These are phyloP conservation scores for Xylaria sp. DNA, from an alignment of 2,329 filamentous ascomycete species.

Conservation along the genomic window DNA sequence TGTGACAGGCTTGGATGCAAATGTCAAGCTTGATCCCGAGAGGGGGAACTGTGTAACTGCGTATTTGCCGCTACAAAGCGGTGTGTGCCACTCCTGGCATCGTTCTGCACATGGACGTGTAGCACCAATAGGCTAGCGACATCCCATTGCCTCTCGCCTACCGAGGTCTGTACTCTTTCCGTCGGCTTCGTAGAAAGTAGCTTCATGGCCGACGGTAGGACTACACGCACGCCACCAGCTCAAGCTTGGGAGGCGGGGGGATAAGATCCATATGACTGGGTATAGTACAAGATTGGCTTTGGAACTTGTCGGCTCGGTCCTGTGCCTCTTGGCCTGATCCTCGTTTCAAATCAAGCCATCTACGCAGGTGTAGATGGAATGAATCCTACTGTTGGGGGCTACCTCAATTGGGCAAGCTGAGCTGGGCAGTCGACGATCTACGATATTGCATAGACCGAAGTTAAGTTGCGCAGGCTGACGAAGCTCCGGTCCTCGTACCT, in stretches of 20 bases:
- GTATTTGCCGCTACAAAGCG: conserved; percentile 18
- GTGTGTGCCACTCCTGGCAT: conserved; percentile 3
- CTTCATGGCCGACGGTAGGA: not conserved
- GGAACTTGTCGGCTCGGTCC: conserved; percentile 7
- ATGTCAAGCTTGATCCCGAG: conserved; percentile 4
- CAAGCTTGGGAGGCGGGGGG: conserved; percentile 10
- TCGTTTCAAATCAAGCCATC: not conserved
- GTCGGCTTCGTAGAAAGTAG: not conserved
- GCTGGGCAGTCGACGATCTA: not conserved
- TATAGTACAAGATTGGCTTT: not conserved
- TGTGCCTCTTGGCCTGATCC: conserved; percentile 16
- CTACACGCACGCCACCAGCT: not conserved
- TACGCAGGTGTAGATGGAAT: not conserved
- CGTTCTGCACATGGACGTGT: not conserved
- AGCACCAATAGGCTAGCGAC: not conserved
- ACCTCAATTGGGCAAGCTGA: conserved; percentile 15
- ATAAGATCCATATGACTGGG: not conserved
- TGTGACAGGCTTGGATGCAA: conserved; percentile 14
- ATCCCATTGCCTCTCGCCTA: too few species aligned
- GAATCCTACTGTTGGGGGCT: not conserved
- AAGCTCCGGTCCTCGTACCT: not conserved
- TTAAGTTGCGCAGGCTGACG: conserved; percentile 5
- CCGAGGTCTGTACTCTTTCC: not conserved
- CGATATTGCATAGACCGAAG: not conserved
- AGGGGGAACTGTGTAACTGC: not conserved